phyloP scores from a whole-genome alignment of 495 filamentous ascomycete genomes.

The Aspergillus nidulans region DNA sequence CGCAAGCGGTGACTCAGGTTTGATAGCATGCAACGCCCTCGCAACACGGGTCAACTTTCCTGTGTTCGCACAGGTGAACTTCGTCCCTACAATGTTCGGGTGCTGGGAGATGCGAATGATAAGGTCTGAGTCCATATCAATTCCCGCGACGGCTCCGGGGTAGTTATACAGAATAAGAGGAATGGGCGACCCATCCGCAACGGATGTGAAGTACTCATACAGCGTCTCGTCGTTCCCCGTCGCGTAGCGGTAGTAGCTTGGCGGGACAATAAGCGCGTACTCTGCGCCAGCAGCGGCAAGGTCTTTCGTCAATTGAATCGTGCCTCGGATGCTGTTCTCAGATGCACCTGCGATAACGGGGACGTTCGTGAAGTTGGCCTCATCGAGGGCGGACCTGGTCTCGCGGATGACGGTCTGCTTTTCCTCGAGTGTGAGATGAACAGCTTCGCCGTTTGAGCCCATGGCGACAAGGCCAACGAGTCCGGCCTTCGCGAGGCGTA shows the following conservation, averaged over 20 bases:
- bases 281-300: constrained; percentile 68
- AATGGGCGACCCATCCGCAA: constrained; percentile 70
- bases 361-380: constrained; percentile 68
- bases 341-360: constrained; percentile 78
- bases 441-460: constrained; percentile 87
- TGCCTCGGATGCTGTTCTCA: constrained; percentile 73
- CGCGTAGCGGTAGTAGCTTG: constrained; percentile 76
- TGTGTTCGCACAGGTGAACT: constrained; percentile 89
- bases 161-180: constrained; percentile 90
- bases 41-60: constrained; percentile 85
- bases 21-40: constrained; percentile 68
- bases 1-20: constrained; percentile 43
- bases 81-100: constrained; percentile 80
- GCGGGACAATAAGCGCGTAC: constrained; percentile 72
- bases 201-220: constrained; percentile 68
- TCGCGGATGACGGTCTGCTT: constrained; percentile 71
- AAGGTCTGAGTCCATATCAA: constrained; percentile 88
- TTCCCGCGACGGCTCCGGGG: constrained; percentile 83
- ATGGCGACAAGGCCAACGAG: constrained; percentile 81
- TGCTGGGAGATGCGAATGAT: constrained; percentile 76
- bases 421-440: constrained; percentile 73
- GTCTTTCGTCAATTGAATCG: constrained; percentile 68
- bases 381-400: constrained; percentile 77
- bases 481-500: constrained; percentile 75
- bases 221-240: constrained; percentile 72